phyloP scores from a whole-genome alignment of 345 rosid genomes.

The Turritis glabra region DNA sequence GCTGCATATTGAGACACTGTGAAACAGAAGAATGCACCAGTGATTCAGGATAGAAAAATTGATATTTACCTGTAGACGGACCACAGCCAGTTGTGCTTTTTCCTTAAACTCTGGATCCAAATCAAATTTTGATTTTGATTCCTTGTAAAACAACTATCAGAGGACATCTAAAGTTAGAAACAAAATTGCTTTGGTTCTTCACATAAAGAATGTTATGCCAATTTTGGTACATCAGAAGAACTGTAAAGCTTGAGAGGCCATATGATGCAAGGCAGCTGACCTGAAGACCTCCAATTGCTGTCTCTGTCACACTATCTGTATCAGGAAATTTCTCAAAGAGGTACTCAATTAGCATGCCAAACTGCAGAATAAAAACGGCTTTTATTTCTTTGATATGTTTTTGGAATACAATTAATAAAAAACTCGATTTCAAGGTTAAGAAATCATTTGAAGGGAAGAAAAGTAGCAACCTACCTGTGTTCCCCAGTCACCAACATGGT shows the following conservation, averaged over 20 bases:
- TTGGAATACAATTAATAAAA: neutral
- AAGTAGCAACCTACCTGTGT: conserved; percentile 72
- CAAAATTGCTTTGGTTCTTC: neutral
- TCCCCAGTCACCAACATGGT: conserved; percentile 99
- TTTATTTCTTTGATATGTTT: neutral
- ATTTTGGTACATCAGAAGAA: neutral
- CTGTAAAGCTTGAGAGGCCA: neutral
- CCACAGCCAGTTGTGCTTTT: conserved; percentile 79
- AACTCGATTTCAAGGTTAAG: neutral
- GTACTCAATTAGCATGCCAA: conserved; percentile 86
- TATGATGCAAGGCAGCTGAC: conserved; percentile 41
- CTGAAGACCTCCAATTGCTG: conserved; percentile 84
- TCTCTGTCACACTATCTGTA: conserved; percentile 54
- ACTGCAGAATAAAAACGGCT: conserved; percentile 47
- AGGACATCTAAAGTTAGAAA: conserved; percentile 31
- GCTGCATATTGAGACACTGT: neutral
- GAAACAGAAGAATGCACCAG: neutral
- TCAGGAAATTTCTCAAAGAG: conserved; percentile 72
- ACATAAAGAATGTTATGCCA: neutral
- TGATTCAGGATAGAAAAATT: neutral
- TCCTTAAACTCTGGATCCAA: conserved; percentile 68
- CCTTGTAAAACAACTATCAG: conserved; percentile 65
- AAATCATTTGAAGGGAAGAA: neutral
- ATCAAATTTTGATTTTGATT: conserved; percentile 70
- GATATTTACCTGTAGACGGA: conserved; percentile 68